Conservation (phyloP, 1,284 basidiomycete species). For the Cutaneotrichosporon dermatis region DNA sequence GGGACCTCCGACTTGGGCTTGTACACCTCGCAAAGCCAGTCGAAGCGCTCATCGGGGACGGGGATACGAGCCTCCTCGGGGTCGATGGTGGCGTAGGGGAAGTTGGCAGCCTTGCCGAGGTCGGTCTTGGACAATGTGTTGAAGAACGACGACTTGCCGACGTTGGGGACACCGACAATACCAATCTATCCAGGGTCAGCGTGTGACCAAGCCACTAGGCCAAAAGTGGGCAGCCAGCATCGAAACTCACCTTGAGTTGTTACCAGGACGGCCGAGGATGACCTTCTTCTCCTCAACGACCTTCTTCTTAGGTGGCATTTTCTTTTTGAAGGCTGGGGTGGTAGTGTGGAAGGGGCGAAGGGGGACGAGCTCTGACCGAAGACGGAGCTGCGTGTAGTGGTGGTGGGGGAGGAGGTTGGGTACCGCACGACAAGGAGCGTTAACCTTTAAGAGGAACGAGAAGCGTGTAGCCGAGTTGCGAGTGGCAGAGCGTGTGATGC, state of each 20-base stretch:
- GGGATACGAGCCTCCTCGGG: conserved; percentile 86
- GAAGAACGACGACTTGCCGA: conserved; percentile 91
- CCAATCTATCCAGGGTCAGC: conserved; percentile 62
- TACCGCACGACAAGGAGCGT: neutral
- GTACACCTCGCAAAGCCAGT: conserved; percentile 88
- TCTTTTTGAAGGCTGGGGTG: conserved; percentile 34
- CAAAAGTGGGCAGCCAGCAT: too few relatives aligned
- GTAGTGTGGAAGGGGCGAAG: conserved; percentile 2
- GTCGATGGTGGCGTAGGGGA: conserved; percentile 95
- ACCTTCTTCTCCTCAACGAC: conserved; percentile 71
- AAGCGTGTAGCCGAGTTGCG: neutral
- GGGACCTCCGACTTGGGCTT: conserved; percentile 86
- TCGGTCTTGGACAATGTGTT: conserved; percentile 87
- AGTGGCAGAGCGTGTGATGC: neutral
- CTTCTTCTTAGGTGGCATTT: conserved; percentile 80
- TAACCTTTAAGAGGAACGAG: neutral
- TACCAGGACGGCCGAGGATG: conserved; percentile 80
- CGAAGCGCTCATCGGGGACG: conserved; percentile 92
- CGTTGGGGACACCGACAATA: conserved; percentile 93
- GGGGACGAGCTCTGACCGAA: neutral
- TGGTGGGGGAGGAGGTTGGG: neutral
- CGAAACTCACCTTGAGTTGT: conserved; percentile 59
- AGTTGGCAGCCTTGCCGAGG: conserved; percentile 97
- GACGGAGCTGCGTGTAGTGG: too few relatives aligned
- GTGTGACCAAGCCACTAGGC: too few relatives aligned